Conservation (phyloP, 371 early-diverging fungal genomes). For the Gilbertella persicaria region DNA sequence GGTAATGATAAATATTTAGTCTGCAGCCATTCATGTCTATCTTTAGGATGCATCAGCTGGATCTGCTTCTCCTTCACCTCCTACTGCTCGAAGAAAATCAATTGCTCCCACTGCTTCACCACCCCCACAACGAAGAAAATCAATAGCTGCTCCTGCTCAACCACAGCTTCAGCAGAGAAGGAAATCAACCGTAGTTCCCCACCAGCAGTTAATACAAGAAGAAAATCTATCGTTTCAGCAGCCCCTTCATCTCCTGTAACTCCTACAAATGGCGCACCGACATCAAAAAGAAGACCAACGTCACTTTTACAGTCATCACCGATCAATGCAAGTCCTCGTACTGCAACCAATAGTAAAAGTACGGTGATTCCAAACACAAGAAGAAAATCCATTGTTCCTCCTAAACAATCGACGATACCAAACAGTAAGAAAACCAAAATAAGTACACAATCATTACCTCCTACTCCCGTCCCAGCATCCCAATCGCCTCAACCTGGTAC, state of each 20-base stretch:
- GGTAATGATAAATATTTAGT: background rate
- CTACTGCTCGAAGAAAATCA: constrained; percentile 7
- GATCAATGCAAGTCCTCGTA: constrained; percentile 10
- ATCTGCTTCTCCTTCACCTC: background rate
- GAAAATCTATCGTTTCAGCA: constrained; percentile 4
- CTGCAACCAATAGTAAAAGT: constrained; percentile 3
- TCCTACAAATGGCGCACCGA: background rate
- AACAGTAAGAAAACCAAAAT: constrained; percentile 15
- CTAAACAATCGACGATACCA: constrained; percentile 6
- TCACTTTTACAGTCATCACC: constrained; percentile 17
- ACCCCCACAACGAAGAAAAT: constrained; percentile 16
- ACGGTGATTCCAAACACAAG: background rate
- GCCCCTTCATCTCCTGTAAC: background rate
- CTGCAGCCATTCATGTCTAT: no score
- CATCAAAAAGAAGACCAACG: constrained; percentile 17
- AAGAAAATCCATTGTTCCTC: constrained; percentile 14
- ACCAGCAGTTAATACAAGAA: background rate
- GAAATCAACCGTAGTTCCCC: constrained; percentile 18
- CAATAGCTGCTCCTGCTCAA: constrained; percentile 1
- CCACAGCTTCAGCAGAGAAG: constrained; percentile 15
- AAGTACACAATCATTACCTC: constrained; percentile 6
- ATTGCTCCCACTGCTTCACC: constrained; percentile 25
- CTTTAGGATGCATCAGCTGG: background rate
- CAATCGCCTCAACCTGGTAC: constrained; percentile 1
- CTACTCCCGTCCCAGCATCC: background rate